Percentiles rank a stretch among this genome's conserved stretches.
Evolutionary conservation across 2,329 filamentous ascomycete genomes (phyloP).

Genomic region (Penicillium sp.): DNA sequence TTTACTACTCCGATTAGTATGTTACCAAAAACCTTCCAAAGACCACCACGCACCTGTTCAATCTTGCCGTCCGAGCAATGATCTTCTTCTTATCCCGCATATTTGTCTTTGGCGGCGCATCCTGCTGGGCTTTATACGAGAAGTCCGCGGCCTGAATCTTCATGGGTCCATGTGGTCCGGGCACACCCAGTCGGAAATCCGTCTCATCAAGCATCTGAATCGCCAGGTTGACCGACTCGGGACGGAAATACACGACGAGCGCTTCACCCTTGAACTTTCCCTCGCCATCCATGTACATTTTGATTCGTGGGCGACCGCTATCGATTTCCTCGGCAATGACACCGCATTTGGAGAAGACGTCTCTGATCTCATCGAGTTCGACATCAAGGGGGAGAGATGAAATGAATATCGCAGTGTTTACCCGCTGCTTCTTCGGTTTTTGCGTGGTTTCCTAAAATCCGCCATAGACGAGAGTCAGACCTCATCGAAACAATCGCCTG

Average conservation of each 20-base stretch:
- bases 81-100: slow-evolving; percentile 81
- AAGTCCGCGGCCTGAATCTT: slow-evolving; percentile 80
- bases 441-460: slow-evolving; percentile 29
- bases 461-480: background rate
- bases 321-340: slow-evolving; percentile 95
- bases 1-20: slow-evolving; percentile 57
- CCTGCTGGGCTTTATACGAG: slow-evolving; percentile 86
- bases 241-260: slow-evolving; percentile 90
- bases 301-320: slow-evolving; percentile 81
- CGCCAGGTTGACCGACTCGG: slow-evolving; percentile 76
- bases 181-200: slow-evolving; percentile 69
- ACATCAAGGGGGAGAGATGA: slow-evolving; percentile 81
- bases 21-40: background rate
- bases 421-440: slow-evolving; percentile 46
- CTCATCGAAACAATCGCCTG: background rate
- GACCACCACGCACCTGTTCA: slow-evolving; percentile 60
- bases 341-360: slow-evolving; percentile 83
- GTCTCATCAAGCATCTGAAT: slow-evolving; percentile 56
- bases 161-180: slow-evolving; percentile 62
- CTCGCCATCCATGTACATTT: slow-evolving; percentile 79
- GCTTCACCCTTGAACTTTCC: slow-evolving; percentile 93
- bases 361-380: slow-evolving; percentile 74
- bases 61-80: slow-evolving; percentile 84
- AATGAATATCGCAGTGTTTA: slow-evolving; percentile 91
- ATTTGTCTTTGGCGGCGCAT: slow-evolving; percentile 54